Evolutionary conservation across 108 stramenopile species (phyloP).

Genomic region (Mediolabrus comicus): DNA sequence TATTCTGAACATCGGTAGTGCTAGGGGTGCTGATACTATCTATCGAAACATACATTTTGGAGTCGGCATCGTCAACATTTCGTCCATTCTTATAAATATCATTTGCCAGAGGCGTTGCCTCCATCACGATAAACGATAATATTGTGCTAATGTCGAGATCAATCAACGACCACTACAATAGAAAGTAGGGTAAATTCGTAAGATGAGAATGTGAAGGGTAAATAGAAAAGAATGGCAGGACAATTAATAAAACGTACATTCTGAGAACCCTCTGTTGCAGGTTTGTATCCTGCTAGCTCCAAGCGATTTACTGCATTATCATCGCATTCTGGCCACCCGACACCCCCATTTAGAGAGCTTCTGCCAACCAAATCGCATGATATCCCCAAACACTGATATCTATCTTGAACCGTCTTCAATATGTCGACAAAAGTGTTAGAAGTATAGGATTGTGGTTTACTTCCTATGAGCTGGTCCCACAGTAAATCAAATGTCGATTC

Average conservation of each 20-base stretch:
- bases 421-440: slow-evolving; percentile 1
- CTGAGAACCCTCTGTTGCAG: slow-evolving; percentile 18
- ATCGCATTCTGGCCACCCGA: slow-evolving; percentile 1
- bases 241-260: slow-evolving; percentile 9
- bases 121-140: slow-evolving; percentile 37
- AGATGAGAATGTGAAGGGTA: neutral
- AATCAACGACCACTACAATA: slow-evolving; percentile 20
- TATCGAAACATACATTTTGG: slow-evolving; percentile 26
- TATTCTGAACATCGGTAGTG: neutral
- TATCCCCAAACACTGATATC: slow-evolving; percentile 38
- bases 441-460: neutral
- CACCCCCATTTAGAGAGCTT: neutral
- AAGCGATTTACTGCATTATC: neutral
- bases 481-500: slow-evolving; percentile 18
- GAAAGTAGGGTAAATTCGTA: neutral
- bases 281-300: slow-evolving; percentile 26
- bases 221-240: neutral
- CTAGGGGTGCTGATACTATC: slow-evolving; percentile 24
- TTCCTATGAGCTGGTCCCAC: slow-evolving; percentile 15
- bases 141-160: slow-evolving; percentile 46
- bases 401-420: slow-evolving; percentile 23
- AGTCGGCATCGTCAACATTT: slow-evolving; percentile 27
- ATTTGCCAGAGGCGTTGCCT: slow-evolving; percentile 31
- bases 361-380: slow-evolving; percentile 21
- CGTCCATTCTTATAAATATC: slow-evolving; percentile 63